Percentiles rank a stretch among this genome's conserved stretches.
These are phyloP conservation scores for Phaseolus coccineus DNA, from an alignment of 331 rosid species.

Conservation along the genomic window DNA sequence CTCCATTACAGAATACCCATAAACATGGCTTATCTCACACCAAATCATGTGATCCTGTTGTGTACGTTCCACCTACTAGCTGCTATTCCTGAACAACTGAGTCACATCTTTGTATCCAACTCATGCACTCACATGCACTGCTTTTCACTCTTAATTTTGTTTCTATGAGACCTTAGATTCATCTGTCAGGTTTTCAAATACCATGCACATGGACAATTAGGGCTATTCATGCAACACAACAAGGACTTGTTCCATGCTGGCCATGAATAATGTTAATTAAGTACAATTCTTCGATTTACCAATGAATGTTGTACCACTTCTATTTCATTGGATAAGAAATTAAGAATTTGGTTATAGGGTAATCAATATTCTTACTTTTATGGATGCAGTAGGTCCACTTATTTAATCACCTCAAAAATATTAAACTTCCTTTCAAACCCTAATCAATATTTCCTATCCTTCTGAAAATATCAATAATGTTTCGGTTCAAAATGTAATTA, in stretches of 20 bases:
- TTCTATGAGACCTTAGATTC: background rate
- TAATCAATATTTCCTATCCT: too few relatives aligned
- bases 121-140: conserved; percentile 39
- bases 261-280: background rate
- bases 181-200: conserved; percentile 9
- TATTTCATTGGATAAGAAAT: background rate
- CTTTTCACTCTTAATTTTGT: background rate
- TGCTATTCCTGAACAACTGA: background rate
- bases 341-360: too few relatives aligned
- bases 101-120: conserved; percentile 14
- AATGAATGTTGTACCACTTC: background rate
- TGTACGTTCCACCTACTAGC: conserved; percentile 33
- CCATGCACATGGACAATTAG: conserved; percentile 3
- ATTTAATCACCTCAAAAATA: too few relatives aligned
- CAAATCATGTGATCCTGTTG: conserved; percentile 44
- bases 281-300: background rate
- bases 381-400: too few relatives aligned
- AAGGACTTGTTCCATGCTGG: background rate
- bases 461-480: too few relatives aligned
- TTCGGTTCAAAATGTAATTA: too few relatives aligned
- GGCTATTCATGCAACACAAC: background rate
- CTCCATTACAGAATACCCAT: background rate
- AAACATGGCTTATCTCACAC: conserved; percentile 35
- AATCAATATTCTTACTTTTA: too few relatives aligned
- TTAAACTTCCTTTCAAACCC: too few relatives aligned